phyloP scores from a whole-genome alignment of 2,329 filamentous ascomycete species.

The Corniculantispora saksenae region DNA sequence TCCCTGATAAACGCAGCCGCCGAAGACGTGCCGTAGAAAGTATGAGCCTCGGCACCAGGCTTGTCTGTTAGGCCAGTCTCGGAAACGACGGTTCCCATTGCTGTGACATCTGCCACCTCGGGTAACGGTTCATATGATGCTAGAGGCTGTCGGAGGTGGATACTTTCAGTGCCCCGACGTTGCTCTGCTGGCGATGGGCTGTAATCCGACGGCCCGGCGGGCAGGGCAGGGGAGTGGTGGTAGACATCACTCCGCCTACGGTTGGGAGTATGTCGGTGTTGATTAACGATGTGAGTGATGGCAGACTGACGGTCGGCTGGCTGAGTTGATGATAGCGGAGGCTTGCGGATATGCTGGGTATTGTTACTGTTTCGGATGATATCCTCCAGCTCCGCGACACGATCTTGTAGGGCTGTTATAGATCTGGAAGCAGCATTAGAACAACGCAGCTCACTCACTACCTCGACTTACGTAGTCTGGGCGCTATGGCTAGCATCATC shows the following conservation, averaged over 20 bases:
- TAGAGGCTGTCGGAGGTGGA: too few relatives aligned
- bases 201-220: background rate
- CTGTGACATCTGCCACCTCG: constrained; percentile 30
- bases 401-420: constrained; percentile 16
- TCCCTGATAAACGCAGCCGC: constrained; percentile 42
- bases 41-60: constrained; percentile 25
- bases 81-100: constrained; percentile 40
- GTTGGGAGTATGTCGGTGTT: too few relatives aligned
- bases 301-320: too few relatives aligned
- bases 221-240: background rate
- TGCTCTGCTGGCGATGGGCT: background rate
- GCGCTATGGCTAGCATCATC: too few relatives aligned
- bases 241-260: too few relatives aligned
- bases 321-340: background rate
- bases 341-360: too few relatives aligned
- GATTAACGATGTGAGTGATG: too few relatives aligned
- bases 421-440: constrained; percentile 3
- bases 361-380: background rate
- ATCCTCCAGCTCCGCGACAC: background rate
- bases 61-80: constrained; percentile 29
- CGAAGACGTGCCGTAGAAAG: constrained; percentile 42
- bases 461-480: constrained; percentile 37
- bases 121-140: too few relatives aligned
- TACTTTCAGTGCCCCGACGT: constrained; percentile 9
- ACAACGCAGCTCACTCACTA: constrained; percentile 30